phyloP scores from a whole-genome alignment of 2,329 filamentous ascomycete species.

The Raffaelea deltoideospora region DNA sequence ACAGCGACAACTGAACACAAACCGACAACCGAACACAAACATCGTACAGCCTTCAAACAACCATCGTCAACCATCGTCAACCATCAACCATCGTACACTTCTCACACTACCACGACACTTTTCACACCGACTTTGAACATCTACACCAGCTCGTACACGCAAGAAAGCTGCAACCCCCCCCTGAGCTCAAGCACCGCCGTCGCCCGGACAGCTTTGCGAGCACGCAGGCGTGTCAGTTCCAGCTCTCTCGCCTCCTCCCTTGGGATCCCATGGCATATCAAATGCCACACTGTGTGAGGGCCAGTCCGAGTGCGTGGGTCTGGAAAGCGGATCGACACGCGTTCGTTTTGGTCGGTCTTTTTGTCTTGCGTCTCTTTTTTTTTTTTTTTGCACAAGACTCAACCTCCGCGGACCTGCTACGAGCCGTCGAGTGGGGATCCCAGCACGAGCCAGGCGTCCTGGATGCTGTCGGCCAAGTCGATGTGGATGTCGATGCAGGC shows the following conservation, averaged over 20 bases:
- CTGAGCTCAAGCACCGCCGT: background rate
- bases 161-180: background rate
- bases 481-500: constrained; percentile 23
- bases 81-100: background rate
- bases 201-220: background rate
- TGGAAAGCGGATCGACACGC: too few relatives aligned
- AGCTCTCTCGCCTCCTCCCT: background rate
- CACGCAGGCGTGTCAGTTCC: too few relatives aligned
- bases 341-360: background rate
- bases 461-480: constrained; percentile 22
- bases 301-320: background rate
- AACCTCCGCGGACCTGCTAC: constrained; percentile 25
- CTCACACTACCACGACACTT: background rate
- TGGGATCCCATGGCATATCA: background rate
- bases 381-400: background rate
- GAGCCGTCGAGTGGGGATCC: constrained; percentile 23
- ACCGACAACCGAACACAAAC: too few relatives aligned
- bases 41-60: too few relatives aligned
- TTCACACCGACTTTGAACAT: too few relatives aligned
- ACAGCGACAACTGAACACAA: too few relatives aligned
- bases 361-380: background rate
- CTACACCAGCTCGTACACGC: background rate
- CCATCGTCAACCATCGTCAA: too few relatives aligned
- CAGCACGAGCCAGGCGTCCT: constrained; percentile 26
- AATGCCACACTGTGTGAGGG: background rate